A percentile compares a stretch with the other conserved stretches of the same genome.
Conservation (phyloP, 1,139 yeast species). For the Candida neerlandica region DNA sequence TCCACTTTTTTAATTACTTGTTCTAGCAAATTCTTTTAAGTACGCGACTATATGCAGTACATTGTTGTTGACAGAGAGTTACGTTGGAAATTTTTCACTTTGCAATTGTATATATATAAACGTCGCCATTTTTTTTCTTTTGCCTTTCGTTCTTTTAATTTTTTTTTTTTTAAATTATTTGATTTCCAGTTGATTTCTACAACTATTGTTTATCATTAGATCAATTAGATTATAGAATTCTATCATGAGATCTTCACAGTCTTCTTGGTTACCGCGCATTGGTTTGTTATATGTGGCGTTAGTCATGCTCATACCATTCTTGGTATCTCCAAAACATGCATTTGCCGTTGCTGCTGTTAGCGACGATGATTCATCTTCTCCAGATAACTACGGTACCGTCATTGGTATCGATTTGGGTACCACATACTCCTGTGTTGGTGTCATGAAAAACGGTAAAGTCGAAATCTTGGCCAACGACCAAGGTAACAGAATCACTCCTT, state of each 20-base stretch:
- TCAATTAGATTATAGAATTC: constrained; percentile 7
- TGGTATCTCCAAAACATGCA: constrained; percentile 25
- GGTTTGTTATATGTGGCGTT: constrained; percentile 20
- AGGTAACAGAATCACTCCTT: constrained; percentile 94
- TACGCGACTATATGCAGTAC: constrained; percentile 5
- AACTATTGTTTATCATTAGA: not conserved
- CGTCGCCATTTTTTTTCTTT: not conserved
- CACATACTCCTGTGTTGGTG: constrained; percentile 89
- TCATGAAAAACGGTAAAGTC: constrained; percentile 88
- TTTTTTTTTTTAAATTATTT: not conserved
- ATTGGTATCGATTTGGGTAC: constrained; percentile 92
- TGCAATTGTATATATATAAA: constrained; percentile 1
- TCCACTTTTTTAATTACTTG: constrained; percentile 3
- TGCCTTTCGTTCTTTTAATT: not conserved
- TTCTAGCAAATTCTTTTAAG: constrained; percentile 8
- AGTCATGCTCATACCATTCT: constrained; percentile 54
- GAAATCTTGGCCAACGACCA: constrained; percentile 94
- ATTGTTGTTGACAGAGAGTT: constrained; percentile 5
- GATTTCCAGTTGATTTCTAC: not conserved
- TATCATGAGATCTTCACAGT: constrained; percentile 14
- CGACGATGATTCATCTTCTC: constrained; percentile 38
- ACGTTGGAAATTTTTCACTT: constrained; percentile 5
- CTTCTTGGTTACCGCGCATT: constrained; percentile 18
- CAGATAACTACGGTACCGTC: constrained; percentile 72
- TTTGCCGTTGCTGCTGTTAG: constrained; percentile 33